Conservation (phyloP, 768 basidiomycete genomes). For the Russula lepida region DNA sequence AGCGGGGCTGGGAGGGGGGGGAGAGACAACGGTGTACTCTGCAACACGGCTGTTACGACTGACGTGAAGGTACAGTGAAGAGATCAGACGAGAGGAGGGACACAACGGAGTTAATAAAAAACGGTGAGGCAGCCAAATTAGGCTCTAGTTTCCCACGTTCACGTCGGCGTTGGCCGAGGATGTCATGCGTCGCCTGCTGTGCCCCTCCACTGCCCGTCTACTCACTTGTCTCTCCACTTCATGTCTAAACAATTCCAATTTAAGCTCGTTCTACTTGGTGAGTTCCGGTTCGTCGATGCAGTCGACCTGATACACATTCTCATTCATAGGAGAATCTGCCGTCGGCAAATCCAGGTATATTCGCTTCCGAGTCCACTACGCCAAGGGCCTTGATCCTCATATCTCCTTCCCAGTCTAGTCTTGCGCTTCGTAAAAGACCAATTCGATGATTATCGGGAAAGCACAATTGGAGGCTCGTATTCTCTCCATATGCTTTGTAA, state of each 20-base stretch:
- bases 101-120: not conserved
- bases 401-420: conserved; percentile 57
- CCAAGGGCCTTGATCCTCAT: conserved; percentile 23
- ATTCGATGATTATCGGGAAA: conserved; percentile 92
- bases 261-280: conserved; percentile 93
- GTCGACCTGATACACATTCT: not conserved
- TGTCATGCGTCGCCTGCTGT: not conserved
- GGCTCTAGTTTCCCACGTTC: not conserved
- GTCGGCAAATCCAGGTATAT: conserved; percentile 90
- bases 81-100: not conserved
- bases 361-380: conserved; percentile 7
- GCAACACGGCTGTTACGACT: conserved; percentile 13
- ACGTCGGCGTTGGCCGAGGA: conserved; percentile 1
- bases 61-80: conserved; percentile 14
- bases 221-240: conserved; percentile 24
- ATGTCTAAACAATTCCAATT: conserved; percentile 95
- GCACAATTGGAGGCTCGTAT: conserved; percentile 77
- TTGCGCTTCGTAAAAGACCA: conserved; percentile 95
- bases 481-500: not conserved
- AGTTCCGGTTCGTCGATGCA: conserved; percentile 22
- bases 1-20: not conserved
- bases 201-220: not conserved
- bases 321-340: conserved; percentile 80
- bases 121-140: not conserved
- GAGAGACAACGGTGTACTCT: conserved; percentile 19